phyloP scores from a whole-genome alignment of 257 asterid genomes.

The Capsicum baccatum region DNA sequence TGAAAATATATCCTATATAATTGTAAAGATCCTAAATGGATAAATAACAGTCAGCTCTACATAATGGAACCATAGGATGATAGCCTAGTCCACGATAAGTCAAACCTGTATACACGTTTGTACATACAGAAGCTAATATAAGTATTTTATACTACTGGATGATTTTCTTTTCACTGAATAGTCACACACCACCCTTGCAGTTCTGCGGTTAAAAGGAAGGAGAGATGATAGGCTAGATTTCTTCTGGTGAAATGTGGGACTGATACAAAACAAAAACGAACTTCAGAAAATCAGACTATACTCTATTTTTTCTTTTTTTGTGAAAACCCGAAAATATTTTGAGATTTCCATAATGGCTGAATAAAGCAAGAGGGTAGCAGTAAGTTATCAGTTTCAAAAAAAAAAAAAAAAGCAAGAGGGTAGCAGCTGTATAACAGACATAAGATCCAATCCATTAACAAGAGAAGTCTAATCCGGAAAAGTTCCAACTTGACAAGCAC shows the following conservation, averaged over 20 bases:
- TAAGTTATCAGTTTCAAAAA: no score
- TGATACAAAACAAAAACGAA: neutral
- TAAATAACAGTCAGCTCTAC: neutral
- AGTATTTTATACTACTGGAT: neutral
- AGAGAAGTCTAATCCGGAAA: neutral
- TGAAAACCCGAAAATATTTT: neutral
- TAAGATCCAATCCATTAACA: neutral
- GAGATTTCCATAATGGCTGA: constrained; percentile 1
- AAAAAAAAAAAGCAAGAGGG: neutral
- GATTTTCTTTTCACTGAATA: neutral
- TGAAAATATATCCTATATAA: neutral
- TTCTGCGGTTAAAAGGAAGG: constrained; percentile 4
- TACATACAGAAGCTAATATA: neutral
- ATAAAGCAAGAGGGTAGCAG: neutral
- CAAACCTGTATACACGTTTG: neutral
- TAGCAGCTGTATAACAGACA: neutral
- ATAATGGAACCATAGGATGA: neutral
- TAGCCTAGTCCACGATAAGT: neutral
- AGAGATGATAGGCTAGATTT: constrained; percentile 3
- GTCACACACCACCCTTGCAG: neutral
- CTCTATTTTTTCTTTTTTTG: neutral
- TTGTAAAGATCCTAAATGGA: constrained; percentile 11
- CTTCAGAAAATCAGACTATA: neutral
- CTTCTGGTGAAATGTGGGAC: constrained; percentile 15
- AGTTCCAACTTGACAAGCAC: neutral